Conservation (phyloP, 2,329 filamentous ascomycete genomes). For the Exophiala dermatitidis region DNA sequence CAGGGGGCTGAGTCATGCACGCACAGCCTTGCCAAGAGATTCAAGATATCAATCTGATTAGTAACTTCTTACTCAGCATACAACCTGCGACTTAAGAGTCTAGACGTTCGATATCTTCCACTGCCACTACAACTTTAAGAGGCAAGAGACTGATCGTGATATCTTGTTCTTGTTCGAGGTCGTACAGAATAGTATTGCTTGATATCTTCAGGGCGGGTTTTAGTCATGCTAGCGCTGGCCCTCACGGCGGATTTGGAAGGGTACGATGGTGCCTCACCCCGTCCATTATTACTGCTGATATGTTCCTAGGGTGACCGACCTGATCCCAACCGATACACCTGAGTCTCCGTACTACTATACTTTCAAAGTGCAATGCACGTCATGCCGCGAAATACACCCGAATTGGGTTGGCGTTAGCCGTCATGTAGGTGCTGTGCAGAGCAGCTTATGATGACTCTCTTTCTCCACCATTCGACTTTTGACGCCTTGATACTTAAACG, state of each 20-base stretch:
- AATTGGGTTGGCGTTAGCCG: constrained; percentile 82
- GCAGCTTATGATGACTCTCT: background rate
- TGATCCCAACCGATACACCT: constrained; percentile 74
- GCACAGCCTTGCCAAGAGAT: no score
- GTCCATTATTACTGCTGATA: constrained; percentile 4
- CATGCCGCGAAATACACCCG: constrained; percentile 81
- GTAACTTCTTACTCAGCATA: constrained; percentile 40
- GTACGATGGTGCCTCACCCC: constrained; percentile 12
- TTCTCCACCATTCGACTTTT: background rate
- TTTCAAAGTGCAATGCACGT: constrained; percentile 98
- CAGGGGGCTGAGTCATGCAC: no score
- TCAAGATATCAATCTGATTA: constrained; percentile 36
- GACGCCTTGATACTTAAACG: constrained; percentile 69
- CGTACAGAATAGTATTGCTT: constrained; percentile 23
- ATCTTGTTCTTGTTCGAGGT: constrained; percentile 28
- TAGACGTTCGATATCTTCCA: constrained; percentile 40
- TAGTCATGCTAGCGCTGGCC: constrained; percentile 22
- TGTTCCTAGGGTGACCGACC: constrained; percentile 68
- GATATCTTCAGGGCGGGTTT: constrained; percentile 26
- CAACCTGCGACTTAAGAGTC: constrained; percentile 25
- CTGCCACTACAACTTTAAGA: constrained; percentile 28
- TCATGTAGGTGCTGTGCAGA: constrained; percentile 57
- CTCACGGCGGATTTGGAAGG: constrained; percentile 27
- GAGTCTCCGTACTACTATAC: constrained; percentile 90
- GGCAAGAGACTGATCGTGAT: no score